A percentile compares a stretch with the other conserved stretches of the same genome.
Conservation (phyloP, 257 asterid species). For the Nicotiana noctiflora region DNA sequence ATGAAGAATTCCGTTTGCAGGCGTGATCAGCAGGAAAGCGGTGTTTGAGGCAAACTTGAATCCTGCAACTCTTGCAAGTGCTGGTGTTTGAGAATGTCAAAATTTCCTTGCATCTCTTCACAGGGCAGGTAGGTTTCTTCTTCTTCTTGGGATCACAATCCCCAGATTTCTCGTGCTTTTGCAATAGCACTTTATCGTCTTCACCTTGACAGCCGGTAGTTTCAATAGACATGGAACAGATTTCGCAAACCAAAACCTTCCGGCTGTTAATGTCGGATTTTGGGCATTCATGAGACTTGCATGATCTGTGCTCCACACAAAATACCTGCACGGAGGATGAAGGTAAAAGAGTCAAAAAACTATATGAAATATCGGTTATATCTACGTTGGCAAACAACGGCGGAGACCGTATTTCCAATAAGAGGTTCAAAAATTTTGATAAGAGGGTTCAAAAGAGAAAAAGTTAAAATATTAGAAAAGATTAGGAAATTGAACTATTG, state of each 20-base stretch:
- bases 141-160: constrained; percentile 78
- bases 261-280: constrained; percentile 58
- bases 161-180: constrained; percentile 57
- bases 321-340: constrained; percentile 32
- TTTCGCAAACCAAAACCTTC: constrained; percentile 62
- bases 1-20: constrained; percentile 27
- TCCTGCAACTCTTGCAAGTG: constrained; percentile 53
- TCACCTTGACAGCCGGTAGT: constrained; percentile 46
- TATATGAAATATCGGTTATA: too few relatives aligned
- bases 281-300: constrained; percentile 66
- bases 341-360: background rate
- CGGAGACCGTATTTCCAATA: too few relatives aligned
- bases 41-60: constrained; percentile 71
- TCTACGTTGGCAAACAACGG: too few relatives aligned
- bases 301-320: constrained; percentile 71
- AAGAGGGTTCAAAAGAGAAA: too few relatives aligned
- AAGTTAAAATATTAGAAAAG: too few relatives aligned
- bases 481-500: too few relatives aligned
- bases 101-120: constrained; percentile 53
- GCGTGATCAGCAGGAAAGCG: constrained; percentile 77
- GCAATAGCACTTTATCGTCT: constrained; percentile 47
- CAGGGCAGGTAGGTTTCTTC: constrained; percentile 65
- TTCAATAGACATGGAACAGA: constrained; percentile 65
- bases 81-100: constrained; percentile 84
- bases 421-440: too few relatives aligned